Base-by-base conservation (phyloP, 2,329 filamentous ascomycete species). In the Apiospora hydei region DNA sequence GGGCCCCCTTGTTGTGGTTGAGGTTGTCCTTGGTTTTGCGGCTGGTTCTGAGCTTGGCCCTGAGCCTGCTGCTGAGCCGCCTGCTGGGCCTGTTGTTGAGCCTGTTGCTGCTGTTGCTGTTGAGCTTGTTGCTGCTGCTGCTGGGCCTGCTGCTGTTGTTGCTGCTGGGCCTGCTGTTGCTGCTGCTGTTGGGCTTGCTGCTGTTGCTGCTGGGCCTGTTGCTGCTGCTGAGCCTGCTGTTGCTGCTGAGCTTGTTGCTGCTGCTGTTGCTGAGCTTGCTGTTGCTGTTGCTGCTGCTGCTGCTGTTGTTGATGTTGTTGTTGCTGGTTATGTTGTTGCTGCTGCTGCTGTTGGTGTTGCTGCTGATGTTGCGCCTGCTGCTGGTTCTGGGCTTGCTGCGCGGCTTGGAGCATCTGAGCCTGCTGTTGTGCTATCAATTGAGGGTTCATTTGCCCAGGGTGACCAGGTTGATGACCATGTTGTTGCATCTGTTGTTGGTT, bases 401-500 rank as follows among this genome's bases (percentile, higher is more conserved):
- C 82, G 78, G n/a, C 66, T 34, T 68, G 66, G 24, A 68, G 66
- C 66, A 68, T 68, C 66, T 67, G 85, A 16, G 81, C 78, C 71
- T 82, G 74, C 34, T 80, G 81, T 30, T 82, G 82, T 71, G 81
- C 79, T 47, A 80, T 78, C 70, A 85, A 83, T 71, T 85, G 80
- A 71, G 82, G 80, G 43, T 82, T 82, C 75, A 83, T 82, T 71
- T 83, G 82, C 46, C 81, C 80, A 38, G 82, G 79, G 46, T 80
- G 78, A 13, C 77, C 72, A 66, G 80, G 75, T 68, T 82, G 75
- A 71, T 80, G 81, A 73, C 76, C 79, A 61, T 83, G 82, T 71
- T 83, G 82, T 71, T 83, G 81, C 75, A 84, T 83, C 72, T 84
- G 82, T 70, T 83, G 83, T 70, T 83, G 83, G 74, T 84, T 82